Evolutionary conservation across 2,329 filamentous ascomycete genomes (phyloP), one percentile per base, ranked within the genome.

Genomic region (Arthrobotrys entomopaga): DNA sequence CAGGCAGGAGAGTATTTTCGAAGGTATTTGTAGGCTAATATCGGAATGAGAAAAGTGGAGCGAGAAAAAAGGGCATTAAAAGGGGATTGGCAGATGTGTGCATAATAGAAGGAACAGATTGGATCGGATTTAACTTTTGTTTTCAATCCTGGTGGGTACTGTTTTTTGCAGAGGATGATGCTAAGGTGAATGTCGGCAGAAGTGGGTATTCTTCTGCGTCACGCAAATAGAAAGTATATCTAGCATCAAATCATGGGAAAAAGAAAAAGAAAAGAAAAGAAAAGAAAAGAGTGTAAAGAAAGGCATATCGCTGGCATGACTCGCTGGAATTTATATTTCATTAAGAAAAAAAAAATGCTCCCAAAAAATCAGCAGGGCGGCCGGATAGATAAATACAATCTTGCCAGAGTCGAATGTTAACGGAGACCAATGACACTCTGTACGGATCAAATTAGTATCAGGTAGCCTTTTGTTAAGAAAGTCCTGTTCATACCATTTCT

Each of bases 401-500:
- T 24, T 50, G 13, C n/a, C 5, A 29, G 54, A 46, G 11, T 20
- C 20, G 26, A 42, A 43, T 56, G 69, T 43, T 75, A 75, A 58
- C 71, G 71, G 19, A 75, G 49, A 22, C 65, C 64, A 50, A 70
- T 75, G 57, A 70, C 64, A 50, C 71, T 75, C 65, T 70, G 50
- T 16, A 53, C n/a, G 20, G 20, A 24, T 1, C 19, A 8, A 10
- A 42, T 69, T 67, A 69, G 53, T 22, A 22, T 43, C 3, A 7
- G 11, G 26, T 22, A 38, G 49, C 38, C 1, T 15, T 7, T 29
- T 19, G 24, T 24, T 7, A 10, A 40, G 16, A 40, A 46, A 16
- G 6, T 26, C 34, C 26, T 54, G 11, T 26, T 54, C 58, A 40
- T 79, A 79, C 78, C 92, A 99, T 99, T 85, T 99, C 95, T 71